Evolutionary conservation across 2,329 filamentous ascomycete genomes (phyloP), one percentile per base, ranked within the genome.

Genomic region (Neocucurbitaria cava): DNA sequence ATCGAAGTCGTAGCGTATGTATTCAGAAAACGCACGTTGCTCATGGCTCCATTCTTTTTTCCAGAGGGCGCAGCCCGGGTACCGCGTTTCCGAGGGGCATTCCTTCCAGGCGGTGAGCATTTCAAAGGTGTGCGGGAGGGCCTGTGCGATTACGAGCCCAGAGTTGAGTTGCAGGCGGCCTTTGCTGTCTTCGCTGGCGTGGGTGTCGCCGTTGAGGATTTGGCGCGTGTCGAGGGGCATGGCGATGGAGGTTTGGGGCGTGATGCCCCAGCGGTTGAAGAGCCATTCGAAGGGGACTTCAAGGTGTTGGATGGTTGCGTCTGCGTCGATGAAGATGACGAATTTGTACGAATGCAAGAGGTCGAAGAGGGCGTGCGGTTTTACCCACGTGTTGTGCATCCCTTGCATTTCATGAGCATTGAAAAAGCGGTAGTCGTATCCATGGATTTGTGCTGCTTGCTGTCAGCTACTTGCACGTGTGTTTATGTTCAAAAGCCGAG

Each of bases 271-370:
- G 20, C 77, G 69, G 58, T 78, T 79, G 59, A 82, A 71, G 2
- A 82, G 72, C 75, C 77, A 81, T 66, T 81, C 79, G 13, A 81
- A 46, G 2, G 79, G 79, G 1, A 82, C 61, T 38, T 79, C 71
- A 0, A 75, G 72, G 48, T 80, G 71, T 2, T 70, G 66, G 47
- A 80, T 74, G 9, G 76, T 71, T 21, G 73, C 76, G 57, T 82
- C 79, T 11, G 76, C 73, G 59, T 81, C 79, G 35, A 81, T 61
- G 44, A 78, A 77, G 40, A 81, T 65, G 30, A 81, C 75, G 6
- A 78, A 73, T 10, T 74, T 64, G 65, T 81, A 77, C 0, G 66
- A 54, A 20, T 70, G 63, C 15, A 80, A 66, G 1, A 77, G 71
- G 15, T 77, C 65, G 26, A 68, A 64, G 30, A 80, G 62, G 6